These are phyloP conservation scores for Rhododendron mucronatum DNA, from an alignment of 148 eudicot species.

Conservation along the genomic window DNA sequence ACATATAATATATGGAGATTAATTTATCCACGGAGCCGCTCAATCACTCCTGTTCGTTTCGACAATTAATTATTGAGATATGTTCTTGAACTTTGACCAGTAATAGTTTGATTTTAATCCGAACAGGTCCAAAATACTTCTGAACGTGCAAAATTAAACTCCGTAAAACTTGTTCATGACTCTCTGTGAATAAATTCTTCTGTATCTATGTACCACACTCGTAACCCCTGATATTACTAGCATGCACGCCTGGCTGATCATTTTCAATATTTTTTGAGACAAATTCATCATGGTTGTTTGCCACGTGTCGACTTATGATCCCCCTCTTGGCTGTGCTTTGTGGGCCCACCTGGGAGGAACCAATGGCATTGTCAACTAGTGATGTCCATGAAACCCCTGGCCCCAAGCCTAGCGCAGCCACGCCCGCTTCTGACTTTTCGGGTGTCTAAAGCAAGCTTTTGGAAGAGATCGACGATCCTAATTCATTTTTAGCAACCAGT, in stretches of 20 bases:
- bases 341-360: neutral
- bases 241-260: conserved; percentile 1
- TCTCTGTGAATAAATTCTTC: too few relatives aligned
- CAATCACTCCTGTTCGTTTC: too few relatives aligned
- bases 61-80: too few relatives aligned
- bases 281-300: neutral
- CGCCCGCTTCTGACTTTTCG: neutral
- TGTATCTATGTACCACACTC: neutral
- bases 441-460: neutral
- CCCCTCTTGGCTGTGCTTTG: neutral
- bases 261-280: neutral
- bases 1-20: too few relatives aligned
- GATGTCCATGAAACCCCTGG: conserved; percentile 18
- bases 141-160: too few relatives aligned
- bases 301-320: conserved; percentile 12
- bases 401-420: neutral
- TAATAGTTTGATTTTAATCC: too few relatives aligned
- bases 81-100: too few relatives aligned
- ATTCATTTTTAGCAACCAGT: too few relatives aligned
- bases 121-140: too few relatives aligned
- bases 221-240: neutral
- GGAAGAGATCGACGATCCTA: too few relatives aligned
- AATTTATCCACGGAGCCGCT: too few relatives aligned
- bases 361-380: conserved; percentile 8
- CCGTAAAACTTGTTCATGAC: too few relatives aligned